Evolutionary conservation across 139 green algal species (phyloP), one percentile per base, ranked within the genome.

Genomic region (Closterium sp.): DNA sequence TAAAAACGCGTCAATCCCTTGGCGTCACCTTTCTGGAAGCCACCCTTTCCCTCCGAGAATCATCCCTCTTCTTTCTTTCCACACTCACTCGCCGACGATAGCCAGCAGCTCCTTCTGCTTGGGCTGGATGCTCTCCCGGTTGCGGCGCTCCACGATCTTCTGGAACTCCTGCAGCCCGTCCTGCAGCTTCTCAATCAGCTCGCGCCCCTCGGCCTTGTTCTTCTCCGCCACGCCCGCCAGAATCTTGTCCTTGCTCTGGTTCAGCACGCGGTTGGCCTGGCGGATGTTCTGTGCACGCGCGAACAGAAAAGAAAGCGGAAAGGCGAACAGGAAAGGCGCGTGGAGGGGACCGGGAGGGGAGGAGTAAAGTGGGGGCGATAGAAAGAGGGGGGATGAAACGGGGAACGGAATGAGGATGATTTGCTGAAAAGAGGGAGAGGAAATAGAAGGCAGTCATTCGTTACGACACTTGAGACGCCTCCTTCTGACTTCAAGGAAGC

Each of bases 71-170:
- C n/a, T n/a, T n/a, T n/a, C n/a, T n/a, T n/a, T 79, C 62, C 22
- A 27, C 28, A 91, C 88, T 92, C 88, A 92, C 92, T 92, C 45
- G 21, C 96, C 95, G 22, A 99, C 97, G 89, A 97, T 97, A 30
- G 93, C 92, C 86, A 99, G 96, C 22, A 95, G 95, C 95, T 98
- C 95, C 91, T 98, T 96, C 96, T 99, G 97, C 90, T 93, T 91
- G 21, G 94, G n/a, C 28, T 84, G n/a, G 21, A 96, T 87, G 50
- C 85, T 95, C 91, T 98, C 95, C 96, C 98, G 98, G 96, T 99
- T 96, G 92, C 97, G 95, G 24, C 89, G 90, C n/a, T 97, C 96
- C 1, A 99, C 79, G 0, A 97, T 28, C 1, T 31, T 91, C 34
- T 95, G 86, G 88, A 98, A 99, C 86, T 97, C 97, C 5, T 90